Evolutionary conservation across 352 stramenopile species (phyloP).

Genomic region (Pythium phragmiticola): DNA sequence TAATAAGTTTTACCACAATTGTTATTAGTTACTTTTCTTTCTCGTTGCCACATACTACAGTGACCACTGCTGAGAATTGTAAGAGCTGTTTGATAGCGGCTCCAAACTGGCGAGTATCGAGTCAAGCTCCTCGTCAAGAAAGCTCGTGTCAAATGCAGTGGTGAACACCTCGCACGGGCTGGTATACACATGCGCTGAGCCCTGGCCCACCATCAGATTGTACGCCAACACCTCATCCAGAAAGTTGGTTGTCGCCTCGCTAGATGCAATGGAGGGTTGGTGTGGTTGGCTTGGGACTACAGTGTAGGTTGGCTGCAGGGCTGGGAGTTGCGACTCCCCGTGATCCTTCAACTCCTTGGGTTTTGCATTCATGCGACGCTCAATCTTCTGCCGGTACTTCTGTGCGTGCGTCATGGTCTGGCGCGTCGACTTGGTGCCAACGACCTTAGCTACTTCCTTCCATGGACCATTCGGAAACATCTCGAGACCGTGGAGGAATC

Average conservation of each 20-base stretch:
- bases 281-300: background rate
- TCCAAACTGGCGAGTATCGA: background rate
- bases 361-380: slow-evolving; percentile 17
- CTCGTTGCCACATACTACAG: too few relatives aligned
- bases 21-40: too few relatives aligned
- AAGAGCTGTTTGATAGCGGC: background rate
- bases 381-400: slow-evolving; percentile 89
- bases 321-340: background rate
- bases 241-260: background rate
- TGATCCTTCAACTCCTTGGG: background rate
- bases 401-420: slow-evolving; percentile 94
- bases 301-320: background rate
- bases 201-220: background rate
- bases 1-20: too few relatives aligned
- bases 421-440: slow-evolving; percentile 60
- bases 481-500: slow-evolving; percentile 4
- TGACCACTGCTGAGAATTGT: too few relatives aligned
- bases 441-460: background rate
- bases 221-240: background rate
- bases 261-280: background rate
- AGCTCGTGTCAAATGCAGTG: background rate
- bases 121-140: background rate
- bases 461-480: slow-evolving; percentile 2
- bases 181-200: background rate
- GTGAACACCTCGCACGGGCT: background rate